Percentiles rank a stretch among this genome's conserved stretches.
phyloP scores from a whole-genome alignment of 495 filamentous ascomycete species.

The Neurospora intermedia region DNA sequence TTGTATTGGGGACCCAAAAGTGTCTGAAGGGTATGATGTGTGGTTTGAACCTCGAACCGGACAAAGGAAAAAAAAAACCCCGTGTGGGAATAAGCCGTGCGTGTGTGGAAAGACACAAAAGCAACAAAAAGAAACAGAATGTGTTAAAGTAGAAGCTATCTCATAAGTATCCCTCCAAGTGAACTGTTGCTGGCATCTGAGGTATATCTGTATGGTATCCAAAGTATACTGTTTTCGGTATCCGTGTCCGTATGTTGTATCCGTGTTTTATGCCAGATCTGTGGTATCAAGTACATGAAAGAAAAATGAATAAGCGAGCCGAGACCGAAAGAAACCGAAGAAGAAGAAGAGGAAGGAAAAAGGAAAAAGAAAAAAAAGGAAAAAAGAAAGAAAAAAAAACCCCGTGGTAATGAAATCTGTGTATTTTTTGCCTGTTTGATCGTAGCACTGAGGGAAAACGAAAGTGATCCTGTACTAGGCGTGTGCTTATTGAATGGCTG shows the following conservation, averaged over 20 bases:
- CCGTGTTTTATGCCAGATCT: not conserved
- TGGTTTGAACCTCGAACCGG: not conserved
- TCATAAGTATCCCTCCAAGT: not conserved
- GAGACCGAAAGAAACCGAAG: not conserved
- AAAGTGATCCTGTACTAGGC: not conserved
- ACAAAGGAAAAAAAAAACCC: not conserved
- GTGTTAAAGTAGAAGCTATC: not conserved
- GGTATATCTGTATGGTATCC: not conserved
- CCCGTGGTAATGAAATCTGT: not conserved
- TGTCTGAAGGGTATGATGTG: not conserved
- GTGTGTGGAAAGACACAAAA: not conserved
- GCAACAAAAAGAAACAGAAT: not conserved
- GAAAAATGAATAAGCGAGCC: not conserved
- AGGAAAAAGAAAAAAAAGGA: too few relatives aligned
- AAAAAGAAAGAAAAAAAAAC: too few relatives aligned
- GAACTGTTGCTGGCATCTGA: not conserved
- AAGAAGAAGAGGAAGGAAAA: not conserved
- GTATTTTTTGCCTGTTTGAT: not conserved
- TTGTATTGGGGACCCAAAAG: not conserved
- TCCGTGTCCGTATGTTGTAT: not conserved
- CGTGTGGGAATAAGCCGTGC: not conserved
- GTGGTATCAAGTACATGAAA: not conserved
- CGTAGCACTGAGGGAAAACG: not conserved
- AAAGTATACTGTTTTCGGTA: not conserved
- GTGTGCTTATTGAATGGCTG: not conserved